Evolutionary conservation across 2,329 filamentous ascomycete species (phyloP).

Genomic region (Clonostachys sp.): DNA sequence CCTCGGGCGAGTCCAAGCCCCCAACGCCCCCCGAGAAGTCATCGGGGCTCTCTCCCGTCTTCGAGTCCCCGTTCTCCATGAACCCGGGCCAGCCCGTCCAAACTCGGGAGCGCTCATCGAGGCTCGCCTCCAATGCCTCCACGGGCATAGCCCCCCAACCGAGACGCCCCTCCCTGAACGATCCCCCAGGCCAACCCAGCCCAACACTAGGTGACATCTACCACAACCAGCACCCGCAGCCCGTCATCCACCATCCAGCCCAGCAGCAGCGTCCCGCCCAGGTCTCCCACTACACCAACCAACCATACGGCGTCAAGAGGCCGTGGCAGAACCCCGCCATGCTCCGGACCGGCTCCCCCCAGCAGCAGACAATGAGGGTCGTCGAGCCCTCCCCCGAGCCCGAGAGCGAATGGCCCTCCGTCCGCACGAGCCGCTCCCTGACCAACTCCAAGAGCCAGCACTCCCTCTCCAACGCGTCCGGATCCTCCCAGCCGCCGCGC

Average conservation of each 20-base stretch:
- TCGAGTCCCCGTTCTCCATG: slow-evolving; percentile 33
- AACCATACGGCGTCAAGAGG: too few species aligned
- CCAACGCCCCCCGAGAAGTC: slow-evolving; percentile 10
- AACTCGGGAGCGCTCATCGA: slow-evolving; percentile 11
- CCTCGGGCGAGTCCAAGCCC: slow-evolving; percentile 2
- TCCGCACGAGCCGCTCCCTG: slow-evolving; percentile 8
- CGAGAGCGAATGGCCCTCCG: slow-evolving; percentile 5
- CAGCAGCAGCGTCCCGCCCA: too few species aligned
- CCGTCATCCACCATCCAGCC: not conserved
- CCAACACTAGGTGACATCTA: slow-evolving; percentile 32
- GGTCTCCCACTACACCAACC: too few species aligned
- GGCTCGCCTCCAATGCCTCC: slow-evolving; percentile 24
- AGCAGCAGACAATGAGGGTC: slow-evolving; percentile 29
- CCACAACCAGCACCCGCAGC: slow-evolving; percentile 5
- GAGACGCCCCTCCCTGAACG: slow-evolving; percentile 3
- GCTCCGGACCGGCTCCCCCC: slow-evolving; percentile 12
- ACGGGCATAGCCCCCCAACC: slow-evolving; percentile 9
- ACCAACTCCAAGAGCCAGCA: slow-evolving; percentile 11
- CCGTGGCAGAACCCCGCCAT: slow-evolving; percentile 4
- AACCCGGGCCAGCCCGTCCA: not conserved
- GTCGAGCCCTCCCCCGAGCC: slow-evolving; percentile 25
- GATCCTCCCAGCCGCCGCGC: not conserved
- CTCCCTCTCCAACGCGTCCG: not conserved
- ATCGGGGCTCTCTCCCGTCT: slow-evolving; percentile 40
- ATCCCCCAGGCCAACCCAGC: slow-evolving; percentile 32